Conservation (phyloP, 2,329 filamentous ascomycete species). For the Penicillium glabrum region DNA sequence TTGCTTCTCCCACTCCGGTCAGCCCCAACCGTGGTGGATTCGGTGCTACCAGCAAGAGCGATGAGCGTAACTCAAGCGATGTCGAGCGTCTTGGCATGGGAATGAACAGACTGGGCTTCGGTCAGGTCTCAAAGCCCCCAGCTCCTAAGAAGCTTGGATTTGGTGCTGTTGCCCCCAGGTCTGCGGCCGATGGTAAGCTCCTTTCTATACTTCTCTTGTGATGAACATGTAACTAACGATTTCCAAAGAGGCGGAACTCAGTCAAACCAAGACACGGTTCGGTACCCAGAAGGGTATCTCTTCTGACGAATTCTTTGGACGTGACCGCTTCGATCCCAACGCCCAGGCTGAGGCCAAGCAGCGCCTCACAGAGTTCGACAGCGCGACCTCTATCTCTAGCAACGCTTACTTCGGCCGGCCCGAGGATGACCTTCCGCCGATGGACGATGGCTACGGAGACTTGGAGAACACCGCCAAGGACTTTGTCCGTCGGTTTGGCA, state of each 20-base stretch:
- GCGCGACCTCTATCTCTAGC: conserved; percentile 86
- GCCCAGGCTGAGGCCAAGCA: conserved; percentile 82
- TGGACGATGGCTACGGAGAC: conserved; percentile 80
- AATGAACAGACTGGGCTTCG: conserved; percentile 80
- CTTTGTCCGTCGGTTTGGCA: conserved; percentile 90
- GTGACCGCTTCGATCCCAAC: conserved; percentile 77
- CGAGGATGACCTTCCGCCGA: conserved; percentile 69
- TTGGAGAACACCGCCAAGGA: conserved; percentile 93
- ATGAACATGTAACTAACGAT: background rate
- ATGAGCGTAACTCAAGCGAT: conserved; percentile 66
- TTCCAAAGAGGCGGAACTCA: conserved; percentile 69
- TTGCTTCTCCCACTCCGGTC: conserved; percentile 74
- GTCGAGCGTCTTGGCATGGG: conserved; percentile 90
- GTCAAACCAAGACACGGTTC: conserved; percentile 84
- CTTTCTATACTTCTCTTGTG: background rate
- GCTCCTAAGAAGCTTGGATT: conserved; percentile 82
- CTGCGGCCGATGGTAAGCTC: conserved; percentile 64
- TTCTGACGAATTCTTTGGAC: conserved; percentile 97
- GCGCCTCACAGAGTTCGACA: conserved; percentile 88
- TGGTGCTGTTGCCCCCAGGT: conserved; percentile 76
- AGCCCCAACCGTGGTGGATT: conserved; percentile 65
- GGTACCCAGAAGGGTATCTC: conserved; percentile 93
- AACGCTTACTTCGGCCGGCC: conserved; percentile 97
- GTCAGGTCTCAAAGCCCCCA: conserved; percentile 64
- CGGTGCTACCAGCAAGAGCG: conserved; percentile 54